phyloP scores from a whole-genome alignment of 176 grass and related monocot genomes.

The Oropetium thomaeum region DNA sequence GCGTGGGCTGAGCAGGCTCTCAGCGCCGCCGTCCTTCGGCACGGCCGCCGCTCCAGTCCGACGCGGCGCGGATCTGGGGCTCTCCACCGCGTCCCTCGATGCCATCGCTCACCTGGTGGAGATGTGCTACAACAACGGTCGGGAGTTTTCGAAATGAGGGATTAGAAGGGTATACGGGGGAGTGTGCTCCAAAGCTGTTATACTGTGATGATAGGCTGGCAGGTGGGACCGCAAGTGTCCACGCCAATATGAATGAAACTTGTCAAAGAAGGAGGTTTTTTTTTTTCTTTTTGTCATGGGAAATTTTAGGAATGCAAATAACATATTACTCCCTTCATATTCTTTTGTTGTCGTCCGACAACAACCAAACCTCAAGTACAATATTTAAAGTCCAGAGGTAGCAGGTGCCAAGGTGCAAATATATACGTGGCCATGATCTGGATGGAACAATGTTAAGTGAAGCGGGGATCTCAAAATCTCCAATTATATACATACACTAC shows the following conservation, averaged over 20 bases:
- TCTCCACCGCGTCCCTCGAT: slow-evolving; percentile 3
- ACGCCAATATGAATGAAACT: background rate
- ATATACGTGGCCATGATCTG: no score
- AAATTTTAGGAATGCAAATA: no score
- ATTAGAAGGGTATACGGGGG: background rate
- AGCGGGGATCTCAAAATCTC: no score
- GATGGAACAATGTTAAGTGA: no score
- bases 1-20: slow-evolving; percentile 55
- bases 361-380: no score
- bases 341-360: no score
- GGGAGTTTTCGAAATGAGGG: slow-evolving; percentile 54
- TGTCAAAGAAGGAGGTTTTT: background rate
- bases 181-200: background rate
- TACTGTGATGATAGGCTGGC: background rate
- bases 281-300: no score
- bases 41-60: background rate
- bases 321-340: no score
- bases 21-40: slow-evolving; percentile 32
- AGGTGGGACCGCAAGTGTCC: background rate
- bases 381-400: no score
- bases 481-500: no score
- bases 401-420: no score
- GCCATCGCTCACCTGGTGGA: slow-evolving; percentile 29
- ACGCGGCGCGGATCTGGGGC: slow-evolving; percentile 13
- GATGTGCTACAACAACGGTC: slow-evolving; percentile 50